These are phyloP conservation scores for Rhynchospora tenuis DNA, from an alignment of 176 grass and related monocot genomes.

Conservation along the genomic window DNA sequence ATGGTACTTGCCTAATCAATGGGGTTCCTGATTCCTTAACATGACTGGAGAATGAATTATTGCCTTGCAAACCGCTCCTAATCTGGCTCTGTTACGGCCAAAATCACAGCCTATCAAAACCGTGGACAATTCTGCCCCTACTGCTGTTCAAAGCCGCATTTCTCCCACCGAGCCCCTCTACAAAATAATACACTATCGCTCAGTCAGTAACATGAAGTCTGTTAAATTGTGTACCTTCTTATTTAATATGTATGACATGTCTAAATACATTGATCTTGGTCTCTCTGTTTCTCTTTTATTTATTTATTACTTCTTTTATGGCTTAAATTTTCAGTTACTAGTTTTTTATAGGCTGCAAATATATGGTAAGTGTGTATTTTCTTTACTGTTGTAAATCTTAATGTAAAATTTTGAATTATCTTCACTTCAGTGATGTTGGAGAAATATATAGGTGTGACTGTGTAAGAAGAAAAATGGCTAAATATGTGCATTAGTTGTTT, in stretches of 20 bases:
- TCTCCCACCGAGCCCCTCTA: too few relatives aligned
- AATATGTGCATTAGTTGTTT: background rate
- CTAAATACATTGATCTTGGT: background rate
- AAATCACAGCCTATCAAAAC: too few relatives aligned
- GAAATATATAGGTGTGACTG: too few relatives aligned
- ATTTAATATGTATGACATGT: background rate
- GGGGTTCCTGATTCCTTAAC: too few relatives aligned
- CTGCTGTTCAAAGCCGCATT: too few relatives aligned
- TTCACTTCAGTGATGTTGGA: too few relatives aligned
- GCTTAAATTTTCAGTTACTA: background rate
- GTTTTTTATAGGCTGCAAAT: background rate
- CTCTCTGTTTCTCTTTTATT: background rate
- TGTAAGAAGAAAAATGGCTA: background rate
- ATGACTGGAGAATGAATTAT: too few relatives aligned
- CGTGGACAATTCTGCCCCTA: too few relatives aligned
- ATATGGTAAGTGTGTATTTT: background rate
- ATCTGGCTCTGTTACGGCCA: too few relatives aligned
- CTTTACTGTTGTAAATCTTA: background rate
- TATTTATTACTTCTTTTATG: background rate
- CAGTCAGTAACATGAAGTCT: background rate
- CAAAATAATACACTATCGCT: background rate
- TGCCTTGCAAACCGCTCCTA: too few relatives aligned
- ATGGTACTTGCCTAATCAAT: too few relatives aligned
- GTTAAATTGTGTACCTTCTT: background rate
- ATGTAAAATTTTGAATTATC: background rate